A percentile compares a stretch with the other conserved stretches of the same genome.
Evolutionary conservation across 129 eudicot species (phyloP).

Genomic region (Gnaphalium uliginosum): DNA sequence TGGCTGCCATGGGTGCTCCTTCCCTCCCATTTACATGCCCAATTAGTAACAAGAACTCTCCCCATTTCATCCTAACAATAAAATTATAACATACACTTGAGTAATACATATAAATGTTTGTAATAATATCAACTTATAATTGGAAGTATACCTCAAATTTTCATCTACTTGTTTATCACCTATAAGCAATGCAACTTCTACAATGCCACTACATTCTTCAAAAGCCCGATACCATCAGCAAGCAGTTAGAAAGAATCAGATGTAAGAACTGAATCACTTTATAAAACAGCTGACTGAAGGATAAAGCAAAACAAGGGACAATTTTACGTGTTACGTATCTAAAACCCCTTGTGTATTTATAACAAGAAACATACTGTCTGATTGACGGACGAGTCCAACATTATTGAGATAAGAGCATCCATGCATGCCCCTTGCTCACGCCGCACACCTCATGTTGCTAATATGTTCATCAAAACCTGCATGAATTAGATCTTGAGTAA

Average conservation of each 20-base stretch:
- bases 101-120: too few species aligned
- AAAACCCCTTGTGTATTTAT: not conserved
- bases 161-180: slow-evolving; percentile 81
- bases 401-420: slow-evolving; percentile 85
- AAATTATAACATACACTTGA: not conserved
- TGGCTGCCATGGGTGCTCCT: slow-evolving; percentile 66
- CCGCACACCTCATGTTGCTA: slow-evolving; percentile 84
- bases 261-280: not conserved
- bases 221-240: slow-evolving; percentile 55
- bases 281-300: not conserved
- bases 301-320: slow-evolving; percentile 11
- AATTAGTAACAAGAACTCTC: slow-evolving; percentile 73
- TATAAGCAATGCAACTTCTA: slow-evolving; percentile 84
- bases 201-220: slow-evolving; percentile 85
- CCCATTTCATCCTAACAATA: slow-evolving; percentile 74
- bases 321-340: not conserved
- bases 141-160: slow-evolving; percentile 61
- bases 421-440: slow-evolving; percentile 87
- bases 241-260: not conserved
- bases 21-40: slow-evolving; percentile 90
- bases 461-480: slow-evolving; percentile 83
- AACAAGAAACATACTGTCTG: slow-evolving; percentile 53
- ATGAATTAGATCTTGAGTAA: not conserved
- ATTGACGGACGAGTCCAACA: slow-evolving; percentile 83
- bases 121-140: too few species aligned